Evolutionary conservation across 305 asterid species (phyloP), one percentile per base, ranked within the genome.

Genomic region (Lippia alba): DNA sequence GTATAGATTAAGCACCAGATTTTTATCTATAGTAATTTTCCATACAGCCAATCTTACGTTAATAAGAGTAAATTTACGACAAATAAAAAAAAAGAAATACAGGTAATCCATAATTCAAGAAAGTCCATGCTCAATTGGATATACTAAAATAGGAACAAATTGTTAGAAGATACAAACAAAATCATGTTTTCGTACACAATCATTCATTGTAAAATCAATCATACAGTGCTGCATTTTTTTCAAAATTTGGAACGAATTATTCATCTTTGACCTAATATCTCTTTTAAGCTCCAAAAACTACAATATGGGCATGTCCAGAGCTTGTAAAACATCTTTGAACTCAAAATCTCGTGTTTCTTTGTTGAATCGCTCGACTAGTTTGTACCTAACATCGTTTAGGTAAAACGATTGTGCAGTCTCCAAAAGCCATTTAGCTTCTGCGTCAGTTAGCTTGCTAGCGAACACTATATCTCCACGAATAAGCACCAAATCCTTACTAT

Each of bases 331-430:
- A 80, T 90, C 97, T 77, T 86, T 87, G 84, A 91, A 94, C 91
- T 91, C 96, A 19, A 91, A 94, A 8, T 94, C 96, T 1, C 85
- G 86, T 6, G 97, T 80, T 63, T 88, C 78, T 81, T 85, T 84
- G 84, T 94, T 94, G 83, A 94, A 90, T 53, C 88, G 85, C 81
- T 90, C 97, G 0, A 94, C 97, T 61, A 90, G 82, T 81, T 90
- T 91, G 79, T 88, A 94, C 87, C 94, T 88, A 51, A 77, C 80
- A 79, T 94, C 97, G 69, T 90, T 91, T 81, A 91, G 83, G 85
- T 86, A 94, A 73, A 91, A 94, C 3, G 97, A 88, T 24, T 88
- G 96, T 64, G 91, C 86, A 72, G 96, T 84, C 82, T 94, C 99
- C 79, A 90, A 18, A 46, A 91, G 95, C 93, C 95, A 91, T 77